These are phyloP conservation scores for Boletus tomentosulus DNA, from an alignment of 768 basidiomycete species.

Conservation along the genomic window DNA sequence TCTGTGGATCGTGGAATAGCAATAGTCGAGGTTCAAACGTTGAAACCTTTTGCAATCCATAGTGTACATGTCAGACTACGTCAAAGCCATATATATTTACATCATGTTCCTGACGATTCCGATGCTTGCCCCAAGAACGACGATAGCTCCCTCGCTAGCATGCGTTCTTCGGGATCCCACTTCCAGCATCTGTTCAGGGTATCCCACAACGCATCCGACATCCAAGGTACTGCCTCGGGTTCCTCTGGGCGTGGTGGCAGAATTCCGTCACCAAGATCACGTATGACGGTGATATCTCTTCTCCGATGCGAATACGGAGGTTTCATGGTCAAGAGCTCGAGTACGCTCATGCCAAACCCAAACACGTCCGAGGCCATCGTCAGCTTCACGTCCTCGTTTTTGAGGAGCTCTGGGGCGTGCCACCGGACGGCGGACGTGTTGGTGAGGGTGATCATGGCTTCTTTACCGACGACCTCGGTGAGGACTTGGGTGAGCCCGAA, in stretches of 20 bases:
- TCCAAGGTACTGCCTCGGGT: conserved; percentile 31
- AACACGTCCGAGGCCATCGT: conserved; percentile 52
- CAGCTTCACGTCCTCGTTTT: conserved; percentile 38
- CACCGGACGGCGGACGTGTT: conserved; percentile 48
- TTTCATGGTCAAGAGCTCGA: conserved; percentile 53
- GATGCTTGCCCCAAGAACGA: conserved; percentile 11
- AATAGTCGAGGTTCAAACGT: background rate
- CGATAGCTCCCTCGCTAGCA: conserved; percentile 37
- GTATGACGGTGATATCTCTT: conserved; percentile 49
- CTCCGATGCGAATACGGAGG: conserved; percentile 48
- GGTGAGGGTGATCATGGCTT: conserved; percentile 45
- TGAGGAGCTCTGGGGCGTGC: conserved; percentile 58
- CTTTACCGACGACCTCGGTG: conserved; percentile 50
- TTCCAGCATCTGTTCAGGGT: conserved; percentile 47
- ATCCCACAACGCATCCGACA: conserved; percentile 47
- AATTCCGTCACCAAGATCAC: conserved; percentile 36
- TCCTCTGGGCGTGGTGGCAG: conserved; percentile 43
- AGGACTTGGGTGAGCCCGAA: conserved; percentile 63
- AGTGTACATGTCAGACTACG: conserved; percentile 5
- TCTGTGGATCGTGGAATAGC: conserved; percentile 8
- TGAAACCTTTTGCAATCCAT: background rate
- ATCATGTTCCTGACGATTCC: background rate
- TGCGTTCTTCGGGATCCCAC: conserved; percentile 34
- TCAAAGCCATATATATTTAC: background rate
- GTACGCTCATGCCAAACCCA: conserved; percentile 56